Base-by-base conservation (phyloP, 306 rosid genomes). In the Clitoria ternatea region DNA sequence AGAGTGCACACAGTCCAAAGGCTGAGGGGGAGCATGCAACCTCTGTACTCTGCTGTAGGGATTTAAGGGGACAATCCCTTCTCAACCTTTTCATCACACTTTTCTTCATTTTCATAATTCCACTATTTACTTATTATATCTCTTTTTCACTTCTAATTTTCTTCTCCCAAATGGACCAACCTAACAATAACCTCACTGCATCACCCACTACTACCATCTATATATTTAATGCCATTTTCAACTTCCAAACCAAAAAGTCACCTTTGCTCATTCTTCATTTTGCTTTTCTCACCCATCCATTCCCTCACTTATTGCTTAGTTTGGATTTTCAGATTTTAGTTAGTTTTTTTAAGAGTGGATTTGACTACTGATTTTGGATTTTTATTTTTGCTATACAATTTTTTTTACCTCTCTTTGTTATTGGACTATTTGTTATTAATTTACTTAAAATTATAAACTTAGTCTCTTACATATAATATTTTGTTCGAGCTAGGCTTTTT, bases 21-120 rank as follows among this genome's bases (percentile, higher is more conserved):
- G n/a, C n/a, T 64, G 81, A 83, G 68, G 85, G 77, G 85, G 80
- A 70, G 79, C 79, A 81, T 73, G 33, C 63, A 64, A 50, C 70
- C 87, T 79, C 92, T 42, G 57, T 2, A 14, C n/a, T n/a, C n/a
- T 49, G 0, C 2, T 90, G 97, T 85, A 43, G 85, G 90, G 82
- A 32, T 77, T 69, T 12, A 50, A 80, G 93, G 96, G 82, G 87
- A 90, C 98, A 93, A 3, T 70, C 6, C 65, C 69, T 49, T 79
- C 89, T 77, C 71, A 60, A 52, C 81, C 67, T 73, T 62, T 81
- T 91, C 59, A 79, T 81, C 1, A 69, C 23, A 20, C 7, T 73
- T 57, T 65, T 62, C 84, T 55, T 78, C 82, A 52, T 91, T 83
- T 81, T 83, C 23, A 70, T 71, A 30, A 43, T 57, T 29, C 52